These are phyloP conservation scores for Neocucurbitaria cava DNA, from an alignment of 2,329 filamentous ascomycete genomes.

Conservation along the genomic window DNA sequence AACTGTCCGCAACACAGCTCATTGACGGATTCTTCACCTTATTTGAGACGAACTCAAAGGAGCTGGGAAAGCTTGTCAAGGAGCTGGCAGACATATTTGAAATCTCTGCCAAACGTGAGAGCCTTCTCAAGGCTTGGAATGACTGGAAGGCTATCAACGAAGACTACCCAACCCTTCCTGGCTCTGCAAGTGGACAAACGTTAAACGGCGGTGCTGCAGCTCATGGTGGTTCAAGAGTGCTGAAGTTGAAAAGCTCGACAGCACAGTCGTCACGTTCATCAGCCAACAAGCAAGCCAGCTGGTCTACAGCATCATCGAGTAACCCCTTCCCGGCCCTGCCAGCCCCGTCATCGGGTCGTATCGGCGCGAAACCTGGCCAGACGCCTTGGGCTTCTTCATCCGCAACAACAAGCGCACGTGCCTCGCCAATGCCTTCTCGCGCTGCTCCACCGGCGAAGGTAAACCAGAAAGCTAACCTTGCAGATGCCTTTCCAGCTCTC, in stretches of 20 bases:
- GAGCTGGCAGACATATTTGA: conserved; percentile 95
- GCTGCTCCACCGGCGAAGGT: conserved; percentile 36
- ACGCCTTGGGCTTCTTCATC: conserved; percentile 47
- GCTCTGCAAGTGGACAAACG: conserved; percentile 58
- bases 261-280: conserved; percentile 70
- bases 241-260: conserved; percentile 74
- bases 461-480: conserved; percentile 30
- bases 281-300: conserved; percentile 64
- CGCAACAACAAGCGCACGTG: conserved; percentile 36
- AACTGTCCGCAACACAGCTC: conserved; percentile 75
- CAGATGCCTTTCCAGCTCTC: conserved; percentile 80
- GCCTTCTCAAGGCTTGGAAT: conserved; percentile 84
- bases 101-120: conserved; percentile 74
- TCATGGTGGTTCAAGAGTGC: conserved; percentile 65
- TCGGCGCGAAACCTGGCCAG: conserved; percentile 46
- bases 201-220: conserved; percentile 53
- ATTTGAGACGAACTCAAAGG: conserved; percentile 80
- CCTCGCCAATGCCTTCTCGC: conserved; percentile 49
- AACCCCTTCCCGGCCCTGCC: conserved; percentile 44
- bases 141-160: conserved; percentile 97
- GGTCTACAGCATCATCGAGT: conserved; percentile 56
- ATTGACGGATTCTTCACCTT: conserved; percentile 88
- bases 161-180: conserved; percentile 89
- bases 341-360: conserved; percentile 32
- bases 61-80: conserved; percentile 86